These are phyloP conservation scores for Amanita subjunquillea DNA, from an alignment of 768 basidiomycete species.

Conservation along the genomic window DNA sequence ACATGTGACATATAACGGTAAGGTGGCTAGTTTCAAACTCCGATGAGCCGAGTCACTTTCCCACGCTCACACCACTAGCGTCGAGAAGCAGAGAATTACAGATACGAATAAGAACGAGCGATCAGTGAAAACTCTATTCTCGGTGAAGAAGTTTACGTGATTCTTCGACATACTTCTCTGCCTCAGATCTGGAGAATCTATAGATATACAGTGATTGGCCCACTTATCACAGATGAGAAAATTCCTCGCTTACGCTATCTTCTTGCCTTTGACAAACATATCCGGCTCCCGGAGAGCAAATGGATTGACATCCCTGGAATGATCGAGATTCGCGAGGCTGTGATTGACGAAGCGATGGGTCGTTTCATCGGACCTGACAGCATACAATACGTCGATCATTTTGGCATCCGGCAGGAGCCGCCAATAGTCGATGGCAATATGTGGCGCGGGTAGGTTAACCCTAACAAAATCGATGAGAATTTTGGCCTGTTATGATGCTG, in stretches of 20 bases:
- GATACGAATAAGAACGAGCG: not conserved
- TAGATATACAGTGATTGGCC: constrained; percentile 4
- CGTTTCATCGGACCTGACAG: constrained; percentile 87
- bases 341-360: constrained; percentile 96
- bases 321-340: constrained; percentile 79
- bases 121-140: constrained; percentile 6
- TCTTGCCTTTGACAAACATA: constrained; percentile 74
- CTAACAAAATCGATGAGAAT: constrained; percentile 19
- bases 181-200: constrained; percentile 62
- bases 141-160: constrained; percentile 45
- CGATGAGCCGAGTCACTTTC: too few relatives aligned
- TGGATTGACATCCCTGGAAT: constrained; percentile 74
- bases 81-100: too few relatives aligned
- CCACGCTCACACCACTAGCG: too few relatives aligned
- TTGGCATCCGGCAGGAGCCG: constrained; percentile 62
- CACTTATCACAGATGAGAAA: not conserved
- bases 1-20: too few relatives aligned
- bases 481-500: not conserved
- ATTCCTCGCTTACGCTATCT: constrained; percentile 46
- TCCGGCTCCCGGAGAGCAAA: constrained; percentile 85
- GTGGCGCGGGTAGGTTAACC: constrained; percentile 65
- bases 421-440: constrained; percentile 96
- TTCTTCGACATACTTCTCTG: constrained; percentile 53
- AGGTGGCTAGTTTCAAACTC: too few relatives aligned
- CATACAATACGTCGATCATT: constrained; percentile 82